A percentile compares a stretch with the other conserved stretches of the same genome.
phyloP scores from a whole-genome alignment of 2,329 filamentous ascomycete species.

The Alternaria metachromatica region DNA sequence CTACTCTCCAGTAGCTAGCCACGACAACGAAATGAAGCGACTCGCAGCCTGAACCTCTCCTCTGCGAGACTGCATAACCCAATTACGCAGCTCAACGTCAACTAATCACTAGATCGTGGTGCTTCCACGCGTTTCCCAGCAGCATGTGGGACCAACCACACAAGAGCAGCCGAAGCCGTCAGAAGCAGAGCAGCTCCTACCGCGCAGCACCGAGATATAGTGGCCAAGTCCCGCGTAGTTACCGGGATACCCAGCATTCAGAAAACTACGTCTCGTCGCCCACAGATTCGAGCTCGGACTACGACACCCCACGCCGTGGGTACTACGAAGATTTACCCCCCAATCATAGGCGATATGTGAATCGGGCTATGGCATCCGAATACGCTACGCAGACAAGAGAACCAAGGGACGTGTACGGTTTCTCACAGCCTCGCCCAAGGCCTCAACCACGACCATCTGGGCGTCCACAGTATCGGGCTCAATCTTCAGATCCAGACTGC shows the following conservation, averaged over 20 bases:
- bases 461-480: neutral
- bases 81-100: slow-evolving; percentile 5
- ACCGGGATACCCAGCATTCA: slow-evolving; percentile 4
- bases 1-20: neutral
- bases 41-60: neutral
- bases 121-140: neutral
- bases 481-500: slow-evolving; percentile 3
- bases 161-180: neutral
- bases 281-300: slow-evolving; percentile 2
- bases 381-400: slow-evolving; percentile 3
- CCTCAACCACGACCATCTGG: neutral
- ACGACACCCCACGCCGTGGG: slow-evolving; percentile 5
- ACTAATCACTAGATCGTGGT: neutral
- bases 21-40: slow-evolving; percentile 7
- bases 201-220: neutral
- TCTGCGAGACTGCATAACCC: neutral
- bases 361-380: slow-evolving; percentile 1
- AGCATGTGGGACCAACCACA: slow-evolving; percentile 8
- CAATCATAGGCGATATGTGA: neutral
- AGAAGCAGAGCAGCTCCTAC: neutral
- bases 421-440: neutral
- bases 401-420: neutral
- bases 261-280: slow-evolving; percentile 11
- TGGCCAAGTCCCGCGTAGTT: neutral
- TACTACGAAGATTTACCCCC: neutral